Evolutionary conservation across 129 eudicot genomes (phyloP).

Genomic region (Chrysanthemum makinoi): DNA sequence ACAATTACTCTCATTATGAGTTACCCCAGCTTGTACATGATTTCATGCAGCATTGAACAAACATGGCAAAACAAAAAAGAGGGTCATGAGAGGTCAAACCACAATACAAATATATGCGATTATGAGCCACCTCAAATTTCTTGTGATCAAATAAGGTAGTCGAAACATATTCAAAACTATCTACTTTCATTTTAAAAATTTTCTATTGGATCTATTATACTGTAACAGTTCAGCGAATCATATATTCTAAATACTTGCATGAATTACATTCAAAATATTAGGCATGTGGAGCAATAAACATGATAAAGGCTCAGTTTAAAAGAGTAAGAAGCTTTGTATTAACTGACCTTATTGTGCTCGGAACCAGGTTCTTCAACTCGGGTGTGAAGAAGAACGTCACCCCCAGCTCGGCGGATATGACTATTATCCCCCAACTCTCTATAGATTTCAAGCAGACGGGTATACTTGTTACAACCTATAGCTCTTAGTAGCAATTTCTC

Average conservation of each 20-base stretch:
- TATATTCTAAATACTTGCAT: too few species aligned
- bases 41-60: too few species aligned
- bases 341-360: conserved; percentile 48
- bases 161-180: too few species aligned
- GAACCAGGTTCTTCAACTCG: conserved; percentile 38
- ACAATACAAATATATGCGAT: background rate
- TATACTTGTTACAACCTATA: conserved; percentile 77
- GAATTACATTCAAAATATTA: too few species aligned
- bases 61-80: too few species aligned
- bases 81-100: conserved; percentile 1
- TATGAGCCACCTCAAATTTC: conserved; percentile 8
- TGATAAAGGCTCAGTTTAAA: too few species aligned
- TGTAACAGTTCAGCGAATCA: too few species aligned
- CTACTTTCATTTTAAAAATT: too few species aligned
- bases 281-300: too few species aligned
- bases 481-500: conserved; percentile 83
- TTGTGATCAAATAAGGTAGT: background rate
- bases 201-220: too few species aligned
- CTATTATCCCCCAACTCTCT: conserved; percentile 70
- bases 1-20: too few species aligned
- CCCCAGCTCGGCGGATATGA: conserved; percentile 51
- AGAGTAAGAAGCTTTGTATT: background rate
- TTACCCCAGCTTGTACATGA: too few species aligned
- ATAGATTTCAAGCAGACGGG: conserved; percentile 86
- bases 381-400: conserved; percentile 68